Percentiles rank a stretch among this genome's conserved stretches.
phyloP scores from a whole-genome alignment of 257 asterid species.

The Linaria vulgaris region DNA sequence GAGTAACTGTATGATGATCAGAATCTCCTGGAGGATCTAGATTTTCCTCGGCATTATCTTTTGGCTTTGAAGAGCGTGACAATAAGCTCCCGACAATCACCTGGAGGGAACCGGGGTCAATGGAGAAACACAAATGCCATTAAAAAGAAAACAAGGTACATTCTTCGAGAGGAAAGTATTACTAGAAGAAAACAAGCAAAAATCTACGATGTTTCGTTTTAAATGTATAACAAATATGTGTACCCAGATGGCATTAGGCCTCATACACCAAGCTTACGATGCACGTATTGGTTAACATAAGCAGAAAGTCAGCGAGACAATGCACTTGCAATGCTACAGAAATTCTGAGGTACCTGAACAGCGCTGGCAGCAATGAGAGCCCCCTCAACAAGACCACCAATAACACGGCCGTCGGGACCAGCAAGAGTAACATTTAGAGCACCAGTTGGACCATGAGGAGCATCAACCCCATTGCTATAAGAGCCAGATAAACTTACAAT shows the following conservation, averaged over 20 bases:
- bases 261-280: too few species aligned
- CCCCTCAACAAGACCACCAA: slow-evolving; percentile 85
- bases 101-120: slow-evolving; percentile 36
- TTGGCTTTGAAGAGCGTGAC: slow-evolving; percentile 48
- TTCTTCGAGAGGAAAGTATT: slow-evolving; percentile 6
- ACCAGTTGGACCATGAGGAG: slow-evolving; percentile 53
- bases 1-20: slow-evolving; percentile 38
- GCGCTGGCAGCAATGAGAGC: slow-evolving; percentile 81
- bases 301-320: neutral
- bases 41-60: slow-evolving; percentile 41
- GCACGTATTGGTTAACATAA: neutral
- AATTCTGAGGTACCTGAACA: slow-evolving; percentile 53
- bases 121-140: too few species aligned
- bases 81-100: slow-evolving; percentile 67
- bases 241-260: neutral
- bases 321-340: slow-evolving; percentile 13
- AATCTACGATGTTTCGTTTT: neutral
- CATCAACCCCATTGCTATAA: slow-evolving; percentile 47
- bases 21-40: slow-evolving; percentile 40
- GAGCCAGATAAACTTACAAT: slow-evolving; percentile 74
- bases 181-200: neutral
- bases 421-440: slow-evolving; percentile 65
- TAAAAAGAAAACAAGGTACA: neutral
- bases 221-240: neutral
- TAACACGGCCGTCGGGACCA: slow-evolving; percentile 83